A percentile compares a stretch with the other conserved stretches of the same genome.
Evolutionary conservation across 1,284 basidiomycete species (phyloP).

Genomic region (Cutaneotrichosporon dermatis): DNA sequence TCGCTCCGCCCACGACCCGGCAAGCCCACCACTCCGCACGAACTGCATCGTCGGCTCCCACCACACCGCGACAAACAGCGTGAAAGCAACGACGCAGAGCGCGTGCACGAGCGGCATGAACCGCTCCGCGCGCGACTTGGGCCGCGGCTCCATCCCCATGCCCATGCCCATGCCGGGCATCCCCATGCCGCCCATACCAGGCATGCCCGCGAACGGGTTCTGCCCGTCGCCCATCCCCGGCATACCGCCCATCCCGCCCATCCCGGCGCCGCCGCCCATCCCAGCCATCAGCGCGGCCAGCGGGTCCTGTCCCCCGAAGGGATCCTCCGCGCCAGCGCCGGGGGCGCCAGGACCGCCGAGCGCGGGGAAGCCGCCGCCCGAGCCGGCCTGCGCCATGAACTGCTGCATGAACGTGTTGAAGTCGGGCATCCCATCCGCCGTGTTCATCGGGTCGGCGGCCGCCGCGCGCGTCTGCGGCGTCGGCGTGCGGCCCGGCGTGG

Average conservation of each 20-base stretch:
- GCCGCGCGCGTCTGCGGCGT: neutral
- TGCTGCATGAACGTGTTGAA: conserved; percentile 30
- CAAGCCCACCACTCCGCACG: conserved; percentile 9
- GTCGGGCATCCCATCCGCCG: conserved; percentile 32
- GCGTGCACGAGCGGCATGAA: conserved; percentile 43
- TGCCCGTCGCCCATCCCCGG: neutral
- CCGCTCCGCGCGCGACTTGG: conserved; percentile 23
- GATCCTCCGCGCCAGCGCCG: neutral
- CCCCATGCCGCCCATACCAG: neutral
- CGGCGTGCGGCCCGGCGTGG: neutral
- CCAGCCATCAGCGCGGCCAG: conserved; percentile 6
- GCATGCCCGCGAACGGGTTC: conserved; percentile 5
- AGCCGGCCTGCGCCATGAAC: conserved; percentile 9
- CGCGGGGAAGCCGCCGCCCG: conserved; percentile 9
- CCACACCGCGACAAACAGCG: conserved; percentile 36
- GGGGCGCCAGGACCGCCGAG: neutral
- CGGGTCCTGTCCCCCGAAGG: conserved; percentile 14
- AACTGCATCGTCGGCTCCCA: conserved; percentile 45
- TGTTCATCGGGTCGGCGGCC: conserved; percentile 7
- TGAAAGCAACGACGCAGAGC: conserved; percentile 34
- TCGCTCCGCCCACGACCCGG: conserved; percentile 10
- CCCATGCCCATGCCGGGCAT: conserved; percentile 13
- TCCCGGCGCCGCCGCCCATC: neutral
- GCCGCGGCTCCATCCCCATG: conserved; percentile 6
- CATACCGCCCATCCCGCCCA: neutral